A percentile compares a stretch with the other conserved stretches of the same genome.
Evolutionary conservation across 805 yeast species (phyloP).

Genomic region (Nakazawaea sp.): DNA sequence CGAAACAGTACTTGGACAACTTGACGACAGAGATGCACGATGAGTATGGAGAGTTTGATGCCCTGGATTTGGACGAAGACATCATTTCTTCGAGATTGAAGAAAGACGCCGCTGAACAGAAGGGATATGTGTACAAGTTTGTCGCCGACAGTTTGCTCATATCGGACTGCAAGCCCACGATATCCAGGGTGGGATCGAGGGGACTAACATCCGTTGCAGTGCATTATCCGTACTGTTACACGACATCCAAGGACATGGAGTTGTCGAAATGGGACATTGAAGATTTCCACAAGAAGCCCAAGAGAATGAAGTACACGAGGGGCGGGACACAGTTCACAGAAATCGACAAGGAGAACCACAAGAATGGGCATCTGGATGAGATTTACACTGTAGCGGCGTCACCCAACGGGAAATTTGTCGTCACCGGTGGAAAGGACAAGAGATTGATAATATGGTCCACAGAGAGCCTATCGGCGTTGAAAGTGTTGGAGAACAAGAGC

Average conservation of each 20-base stretch:
- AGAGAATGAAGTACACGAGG: slow-evolving; percentile 52
- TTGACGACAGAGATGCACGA: slow-evolving; percentile 48
- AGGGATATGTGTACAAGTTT: slow-evolving; percentile 74
- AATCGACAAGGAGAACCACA: slow-evolving; percentile 39
- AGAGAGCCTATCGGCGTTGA: slow-evolving; percentile 67
- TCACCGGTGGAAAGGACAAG: slow-evolving; percentile 85
- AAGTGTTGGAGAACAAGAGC: slow-evolving; percentile 70
- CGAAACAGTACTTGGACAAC: slow-evolving; percentile 84
- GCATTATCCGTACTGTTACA: slow-evolving; percentile 57
- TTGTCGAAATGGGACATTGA: slow-evolving; percentile 75
- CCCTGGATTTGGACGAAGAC: slow-evolving; percentile 85
- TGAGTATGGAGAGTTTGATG: slow-evolving; percentile 62
- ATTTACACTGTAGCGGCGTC: slow-evolving; percentile 75
- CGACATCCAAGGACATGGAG: slow-evolving; percentile 76
- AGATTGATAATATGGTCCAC: slow-evolving; percentile 81
- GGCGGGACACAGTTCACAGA: slow-evolving; percentile 50
- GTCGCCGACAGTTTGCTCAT: slow-evolving; percentile 43
- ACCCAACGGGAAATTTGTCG: slow-evolving; percentile 82
- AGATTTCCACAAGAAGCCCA: slow-evolving; percentile 50
- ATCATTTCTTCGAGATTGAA: slow-evolving; percentile 73
- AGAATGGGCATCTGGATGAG: slow-evolving; percentile 72
- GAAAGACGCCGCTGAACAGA: slow-evolving; percentile 84
- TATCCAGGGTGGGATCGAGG: slow-evolving; percentile 56
- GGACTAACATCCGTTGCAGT: slow-evolving; percentile 51
- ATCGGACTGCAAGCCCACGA: slow-evolving; percentile 31